Conservation (phyloP, 345 rosid species). For the Rhodamnia rubescens region DNA sequence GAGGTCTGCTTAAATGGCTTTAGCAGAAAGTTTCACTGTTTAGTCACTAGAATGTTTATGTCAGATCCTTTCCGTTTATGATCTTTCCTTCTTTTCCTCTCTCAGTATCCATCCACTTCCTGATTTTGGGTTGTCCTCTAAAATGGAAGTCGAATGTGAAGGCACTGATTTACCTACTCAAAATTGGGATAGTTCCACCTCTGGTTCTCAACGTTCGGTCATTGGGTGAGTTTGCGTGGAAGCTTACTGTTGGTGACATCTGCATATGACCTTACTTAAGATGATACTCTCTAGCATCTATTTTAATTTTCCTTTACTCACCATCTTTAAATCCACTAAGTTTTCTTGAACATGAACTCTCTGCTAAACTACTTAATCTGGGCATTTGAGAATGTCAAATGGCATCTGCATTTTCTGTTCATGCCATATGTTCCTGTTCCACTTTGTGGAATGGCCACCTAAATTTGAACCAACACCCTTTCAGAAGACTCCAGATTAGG, state of each 20-base stretch:
- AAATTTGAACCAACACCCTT: neutral
- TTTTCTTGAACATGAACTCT: neutral
- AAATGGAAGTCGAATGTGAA: conserved; percentile 15
- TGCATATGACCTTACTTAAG: neutral
- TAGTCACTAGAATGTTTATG: neutral
- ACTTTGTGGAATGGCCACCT: neutral
- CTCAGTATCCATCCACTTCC: conserved; percentile 39
- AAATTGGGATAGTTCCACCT: conserved; percentile 7
- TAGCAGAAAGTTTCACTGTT: neutral
- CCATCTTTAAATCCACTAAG: neutral
- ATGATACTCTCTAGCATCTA: neutral
- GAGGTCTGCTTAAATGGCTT: conserved; percentile 15
- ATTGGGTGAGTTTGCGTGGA: neutral
- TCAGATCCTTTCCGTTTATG: neutral
- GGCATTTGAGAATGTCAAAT: neutral
- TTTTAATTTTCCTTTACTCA: neutral
- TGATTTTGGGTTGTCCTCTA: conserved; percentile 35
- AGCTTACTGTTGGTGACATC: neutral
- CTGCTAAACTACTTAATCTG: neutral
- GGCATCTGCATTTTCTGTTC: neutral
- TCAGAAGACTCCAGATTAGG: neutral
- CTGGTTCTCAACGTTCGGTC: neutral
- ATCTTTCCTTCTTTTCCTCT: neutral
- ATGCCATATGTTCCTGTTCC: neutral
- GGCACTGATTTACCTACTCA: conserved; percentile 3